Percentiles rank a stretch among this genome's conserved stretches.
Evolutionary conservation across 768 basidiomycete species (phyloP).

Genomic region (Mycena pura): DNA sequence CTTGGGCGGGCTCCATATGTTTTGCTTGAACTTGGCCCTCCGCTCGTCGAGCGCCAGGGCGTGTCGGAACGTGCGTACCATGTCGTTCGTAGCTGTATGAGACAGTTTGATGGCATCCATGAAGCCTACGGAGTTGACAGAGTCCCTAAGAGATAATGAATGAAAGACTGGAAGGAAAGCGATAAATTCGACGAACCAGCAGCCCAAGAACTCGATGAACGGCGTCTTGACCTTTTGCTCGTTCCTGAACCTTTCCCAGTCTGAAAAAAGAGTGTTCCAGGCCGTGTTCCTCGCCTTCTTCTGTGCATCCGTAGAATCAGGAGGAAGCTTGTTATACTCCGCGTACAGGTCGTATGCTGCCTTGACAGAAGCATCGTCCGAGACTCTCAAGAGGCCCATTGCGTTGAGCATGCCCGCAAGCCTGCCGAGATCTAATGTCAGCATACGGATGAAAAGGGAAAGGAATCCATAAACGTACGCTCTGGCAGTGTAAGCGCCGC

Average conservation of each 20-base stretch:
- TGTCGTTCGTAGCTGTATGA: conserved; percentile 10
- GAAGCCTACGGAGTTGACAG: conserved; percentile 17
- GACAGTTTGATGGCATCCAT: conserved; percentile 2
- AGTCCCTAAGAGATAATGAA: conserved; percentile 14
- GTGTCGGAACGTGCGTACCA: conserved; percentile 11
- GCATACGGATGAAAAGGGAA: not conserved
- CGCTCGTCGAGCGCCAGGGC: conserved; percentile 17
- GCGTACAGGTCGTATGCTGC: not conserved
- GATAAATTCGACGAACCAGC: conserved; percentile 9
- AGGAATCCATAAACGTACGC: not conserved
- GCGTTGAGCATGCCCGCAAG: conserved; percentile 17
- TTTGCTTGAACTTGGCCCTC: conserved; percentile 11
- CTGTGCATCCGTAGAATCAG: not conserved
- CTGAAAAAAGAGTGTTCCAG: not conserved
- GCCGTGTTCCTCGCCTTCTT: not conserved
- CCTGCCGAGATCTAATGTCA: conserved; percentile 1
- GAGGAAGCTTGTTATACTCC: not conserved
- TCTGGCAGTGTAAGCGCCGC: conserved; percentile 13
- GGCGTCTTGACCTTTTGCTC: conserved; percentile 1
- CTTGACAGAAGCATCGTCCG: not conserved
- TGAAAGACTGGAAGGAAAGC: not conserved
- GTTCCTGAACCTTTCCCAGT: conserved; percentile 4
- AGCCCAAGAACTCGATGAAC: conserved; percentile 13
- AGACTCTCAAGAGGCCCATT: conserved; percentile 10
- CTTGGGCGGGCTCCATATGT: conserved; percentile 10